Conservation (phyloP, 2,329 filamentous ascomycete species). For the Exophiala xenobiotica region DNA sequence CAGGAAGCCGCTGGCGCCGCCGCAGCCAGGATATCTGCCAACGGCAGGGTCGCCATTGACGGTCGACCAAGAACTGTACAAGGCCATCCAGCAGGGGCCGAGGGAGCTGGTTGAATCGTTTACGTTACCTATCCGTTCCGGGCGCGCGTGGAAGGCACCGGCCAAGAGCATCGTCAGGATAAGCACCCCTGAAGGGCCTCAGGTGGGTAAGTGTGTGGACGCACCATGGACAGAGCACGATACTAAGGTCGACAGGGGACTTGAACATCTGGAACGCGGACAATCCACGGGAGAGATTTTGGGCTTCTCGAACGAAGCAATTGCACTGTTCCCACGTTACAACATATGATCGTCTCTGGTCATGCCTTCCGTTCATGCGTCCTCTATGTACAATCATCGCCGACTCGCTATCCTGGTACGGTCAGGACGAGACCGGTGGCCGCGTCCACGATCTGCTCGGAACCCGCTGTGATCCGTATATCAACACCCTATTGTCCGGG, state of each 20-base stretch:
- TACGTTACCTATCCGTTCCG: slow-evolving; percentile 70
- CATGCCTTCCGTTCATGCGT: slow-evolving; percentile 71
- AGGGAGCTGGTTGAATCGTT: slow-evolving; percentile 46
- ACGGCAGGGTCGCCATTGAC: slow-evolving; percentile 27
- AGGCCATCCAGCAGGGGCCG: slow-evolving; percentile 26
- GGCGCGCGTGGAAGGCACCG: slow-evolving; percentile 68
- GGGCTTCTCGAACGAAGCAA: slow-evolving; percentile 76
- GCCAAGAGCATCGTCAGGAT: slow-evolving; percentile 69
- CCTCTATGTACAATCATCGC: slow-evolving; percentile 66
- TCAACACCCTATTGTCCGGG: slow-evolving; percentile 71
- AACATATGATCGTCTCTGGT: slow-evolving; percentile 74
- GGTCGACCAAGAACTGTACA: slow-evolving; percentile 29
- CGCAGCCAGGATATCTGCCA: slow-evolving; percentile 32
- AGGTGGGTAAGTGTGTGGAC: slow-evolving; percentile 52
- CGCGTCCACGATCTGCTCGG: slow-evolving; percentile 76
- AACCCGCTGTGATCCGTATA: slow-evolving; percentile 81
- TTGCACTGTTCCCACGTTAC: slow-evolving; percentile 74
- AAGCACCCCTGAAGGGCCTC: slow-evolving; percentile 72
- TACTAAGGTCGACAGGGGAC: slow-evolving; percentile 54
- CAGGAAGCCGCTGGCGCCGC: slow-evolving; percentile 24
- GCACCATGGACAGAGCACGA: neutral
- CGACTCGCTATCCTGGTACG: slow-evolving; percentile 65
- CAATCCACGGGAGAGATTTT: slow-evolving; percentile 78
- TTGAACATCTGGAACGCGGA: slow-evolving; percentile 77
- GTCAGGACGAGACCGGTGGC: slow-evolving; percentile 62